A percentile compares a stretch with the other conserved stretches of the same genome.
phyloP scores from a whole-genome alignment of 2,329 filamentous ascomycete species.

The Fusarium pilosicola region DNA sequence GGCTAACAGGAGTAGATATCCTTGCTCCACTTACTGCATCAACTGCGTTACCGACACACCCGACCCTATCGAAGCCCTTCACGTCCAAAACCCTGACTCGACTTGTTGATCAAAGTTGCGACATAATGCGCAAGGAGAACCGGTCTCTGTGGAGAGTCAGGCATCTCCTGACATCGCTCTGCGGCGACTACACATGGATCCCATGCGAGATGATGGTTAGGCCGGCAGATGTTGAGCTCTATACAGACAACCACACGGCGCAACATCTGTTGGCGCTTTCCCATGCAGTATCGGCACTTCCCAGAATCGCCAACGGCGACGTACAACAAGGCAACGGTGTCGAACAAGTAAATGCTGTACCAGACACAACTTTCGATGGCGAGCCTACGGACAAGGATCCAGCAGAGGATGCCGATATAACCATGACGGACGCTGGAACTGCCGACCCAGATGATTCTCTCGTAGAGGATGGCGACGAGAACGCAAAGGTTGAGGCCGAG shows the following conservation, averaged over 20 bases:
- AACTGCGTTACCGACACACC: constrained; percentile 78
- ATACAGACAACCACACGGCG: constrained; percentile 58
- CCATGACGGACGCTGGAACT: constrained; percentile 47
- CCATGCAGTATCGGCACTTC: constrained; percentile 32
- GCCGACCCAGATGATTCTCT: constrained; percentile 35
- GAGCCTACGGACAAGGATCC: constrained; percentile 19
- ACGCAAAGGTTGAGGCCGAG: constrained; percentile 13
- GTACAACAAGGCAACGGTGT: constrained; percentile 22
- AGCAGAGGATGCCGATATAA: constrained; percentile 40
- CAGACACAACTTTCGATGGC: constrained; percentile 1
- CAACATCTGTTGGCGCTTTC: constrained; percentile 49
- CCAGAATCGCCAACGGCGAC: constrained; percentile 41
- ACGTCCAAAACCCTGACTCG: constrained; percentile 77
- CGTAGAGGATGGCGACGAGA: constrained; percentile 17
- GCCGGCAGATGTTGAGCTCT: constrained; percentile 65
- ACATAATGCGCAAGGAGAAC: constrained; percentile 80
- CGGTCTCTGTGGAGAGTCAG: constrained; percentile 78
- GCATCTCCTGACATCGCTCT: constrained; percentile 75
- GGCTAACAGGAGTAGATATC: constrained; percentile 64
- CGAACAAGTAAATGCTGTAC: neutral
- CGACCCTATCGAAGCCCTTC: constrained; percentile 79
- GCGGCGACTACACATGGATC: constrained; percentile 78
- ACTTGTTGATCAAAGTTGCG: constrained; percentile 74
- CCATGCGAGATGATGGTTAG: constrained; percentile 68
- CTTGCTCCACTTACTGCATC: constrained; percentile 80